phyloP scores from a whole-genome alignment of 2,329 filamentous ascomycete genomes.

The Xylaria sp. region DNA sequence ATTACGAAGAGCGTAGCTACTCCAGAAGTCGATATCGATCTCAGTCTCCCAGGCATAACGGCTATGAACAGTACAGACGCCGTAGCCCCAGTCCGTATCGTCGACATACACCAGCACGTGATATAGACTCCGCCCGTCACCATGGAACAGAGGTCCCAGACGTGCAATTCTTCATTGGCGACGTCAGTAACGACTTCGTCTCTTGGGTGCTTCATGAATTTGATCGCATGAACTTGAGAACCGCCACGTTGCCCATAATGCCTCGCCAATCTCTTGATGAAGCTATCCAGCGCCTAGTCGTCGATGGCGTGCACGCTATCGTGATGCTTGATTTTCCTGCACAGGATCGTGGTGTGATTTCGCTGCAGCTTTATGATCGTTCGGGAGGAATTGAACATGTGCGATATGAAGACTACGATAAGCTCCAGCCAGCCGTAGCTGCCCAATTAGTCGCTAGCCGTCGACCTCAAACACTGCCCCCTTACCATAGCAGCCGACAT shows the following conservation, averaged over 20 bases:
- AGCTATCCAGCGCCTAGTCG: conserved; percentile 84
- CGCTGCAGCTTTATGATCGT: conserved; percentile 87
- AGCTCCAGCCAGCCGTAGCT: conserved; percentile 80
- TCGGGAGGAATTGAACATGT: conserved; percentile 78
- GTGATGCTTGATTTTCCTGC: conserved; percentile 78
- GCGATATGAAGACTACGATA: conserved; percentile 86
- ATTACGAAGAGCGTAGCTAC: conserved; percentile 52
- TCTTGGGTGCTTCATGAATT: conserved; percentile 84
- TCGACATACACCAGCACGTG: conserved; percentile 60
- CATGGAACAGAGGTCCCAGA: conserved; percentile 83
- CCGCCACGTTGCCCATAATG: conserved; percentile 82
- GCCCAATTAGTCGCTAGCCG: conserved; percentile 81
- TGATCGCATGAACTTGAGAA: conserved; percentile 74
- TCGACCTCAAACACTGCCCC: conserved; percentile 43
- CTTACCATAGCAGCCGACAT: conserved; percentile 47
- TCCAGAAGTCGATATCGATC: conserved; percentile 70
- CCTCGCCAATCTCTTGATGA: conserved; percentile 80
- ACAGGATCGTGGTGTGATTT: conserved; percentile 77
- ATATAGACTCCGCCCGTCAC: conserved; percentile 78
- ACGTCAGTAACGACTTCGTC: conserved; percentile 82
- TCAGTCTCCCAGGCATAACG: conserved; percentile 68
- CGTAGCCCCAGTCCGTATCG: conserved; percentile 76
- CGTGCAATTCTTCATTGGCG: conserved; percentile 86
- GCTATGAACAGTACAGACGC: conserved; percentile 67
- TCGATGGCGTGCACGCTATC: conserved; percentile 89